phyloP scores from a whole-genome alignment of 805 yeast genomes.

The Metschnikowia drakensbergensis region DNA sequence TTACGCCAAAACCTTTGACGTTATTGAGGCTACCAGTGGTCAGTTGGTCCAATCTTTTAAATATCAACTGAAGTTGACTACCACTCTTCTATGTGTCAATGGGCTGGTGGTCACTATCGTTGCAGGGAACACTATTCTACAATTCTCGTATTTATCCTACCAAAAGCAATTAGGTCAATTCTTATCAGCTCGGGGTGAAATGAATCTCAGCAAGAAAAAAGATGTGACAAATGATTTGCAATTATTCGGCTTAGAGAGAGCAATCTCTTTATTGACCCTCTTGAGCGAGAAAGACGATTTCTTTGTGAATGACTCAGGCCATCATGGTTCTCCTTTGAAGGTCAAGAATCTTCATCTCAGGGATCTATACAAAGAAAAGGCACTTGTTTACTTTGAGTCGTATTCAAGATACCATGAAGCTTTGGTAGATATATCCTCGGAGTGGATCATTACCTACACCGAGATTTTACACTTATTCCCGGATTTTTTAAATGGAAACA shows the following conservation, averaged over 20 bases:
- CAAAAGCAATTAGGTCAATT: slow-evolving; percentile 38
- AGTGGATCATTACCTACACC: slow-evolving; percentile 36
- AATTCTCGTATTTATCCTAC: slow-evolving; percentile 25
- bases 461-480: slow-evolving; percentile 38
- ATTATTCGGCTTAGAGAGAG: slow-evolving; percentile 31
- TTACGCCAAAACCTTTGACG: slow-evolving; percentile 31
- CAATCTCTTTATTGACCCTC: slow-evolving; percentile 29
- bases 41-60: slow-evolving; percentile 31
- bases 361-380: slow-evolving; percentile 34
- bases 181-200: slow-evolving; percentile 20
- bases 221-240: slow-evolving; percentile 30
- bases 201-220: slow-evolving; percentile 11
- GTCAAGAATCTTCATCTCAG: slow-evolving; percentile 32
- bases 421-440: slow-evolving; percentile 37
- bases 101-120: slow-evolving; percentile 17
- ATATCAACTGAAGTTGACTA: slow-evolving; percentile 29
- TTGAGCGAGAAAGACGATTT: slow-evolving; percentile 24
- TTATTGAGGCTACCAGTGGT: slow-evolving; percentile 34
- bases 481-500: slow-evolving; percentile 31
- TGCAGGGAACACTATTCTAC: slow-evolving; percentile 29
- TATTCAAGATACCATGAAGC: slow-evolving; percentile 37
- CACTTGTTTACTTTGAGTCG: slow-evolving; percentile 28
- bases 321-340: slow-evolving; percentile 19
- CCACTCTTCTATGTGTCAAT: slow-evolving; percentile 18
- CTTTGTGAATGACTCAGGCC: slow-evolving; percentile 18